Evolutionary conservation across 2,329 filamentous ascomycete species (phyloP), one percentile per base, ranked within the genome.

Genomic region (Cordyceps cateniannulata): DNA sequence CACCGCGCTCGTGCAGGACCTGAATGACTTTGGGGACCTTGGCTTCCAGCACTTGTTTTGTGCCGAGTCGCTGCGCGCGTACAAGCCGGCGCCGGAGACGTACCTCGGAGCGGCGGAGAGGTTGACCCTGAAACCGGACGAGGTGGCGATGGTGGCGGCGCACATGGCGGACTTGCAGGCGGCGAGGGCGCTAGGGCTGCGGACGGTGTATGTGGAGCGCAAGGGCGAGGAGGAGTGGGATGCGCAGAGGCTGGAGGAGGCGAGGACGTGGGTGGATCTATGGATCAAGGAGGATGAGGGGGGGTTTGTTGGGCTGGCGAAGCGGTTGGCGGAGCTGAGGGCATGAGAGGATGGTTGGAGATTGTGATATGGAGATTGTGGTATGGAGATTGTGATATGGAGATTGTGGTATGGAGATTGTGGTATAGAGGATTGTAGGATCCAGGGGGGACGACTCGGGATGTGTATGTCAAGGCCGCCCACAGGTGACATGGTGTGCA

Each of bases 131-230:
- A 66, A 80, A 63, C 81, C 86, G 0, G 70, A 71, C 2, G 79
- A 92, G 68, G 87, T 90, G 61, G 88, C 85, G 22, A 85, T 95
- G 83, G 88, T 95, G 22, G 90, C 91, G 18, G 86, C 90, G 42
- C 90, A 93, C 73, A 74, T 93, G 62, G 71, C 69, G 6, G 90
- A 93, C 72, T 73, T 95, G 59, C 76, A 83, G 63, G 87, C 81
- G 0, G 90, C 90, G 5, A 85, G 84, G 66, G 69, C 67, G 2
- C 80, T 78, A 62, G 90, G 90, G 0, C 75, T 92, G 63, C 79
- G 81, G 66, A 90, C 89, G 0, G 79, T 95, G 2, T 95, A 92
- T 69, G 84, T 95, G 3, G 88, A 90, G 74, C 78, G 90, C 62
- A 71, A 73, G 3, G 66, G 71, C 48, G 90, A 96, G 73, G 90